Evolutionary conservation across 768 basidiomycete genomes (phyloP).

Genomic region (Leccinum olivaceopallidum): DNA sequence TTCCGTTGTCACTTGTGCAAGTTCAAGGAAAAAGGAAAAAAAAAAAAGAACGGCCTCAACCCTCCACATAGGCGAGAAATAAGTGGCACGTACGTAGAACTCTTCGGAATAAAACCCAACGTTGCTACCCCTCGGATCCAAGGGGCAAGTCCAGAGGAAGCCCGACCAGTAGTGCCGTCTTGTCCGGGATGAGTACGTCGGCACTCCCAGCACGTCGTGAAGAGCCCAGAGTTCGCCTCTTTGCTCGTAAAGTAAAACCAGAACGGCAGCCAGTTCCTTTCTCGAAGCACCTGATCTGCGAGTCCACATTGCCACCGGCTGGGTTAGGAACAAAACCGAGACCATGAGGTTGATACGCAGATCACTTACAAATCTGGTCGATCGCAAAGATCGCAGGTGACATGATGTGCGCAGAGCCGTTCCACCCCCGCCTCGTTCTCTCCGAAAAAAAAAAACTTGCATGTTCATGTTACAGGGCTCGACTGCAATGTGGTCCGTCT

Average conservation of each 20-base stretch:
- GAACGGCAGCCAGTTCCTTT: conserved; percentile 67
- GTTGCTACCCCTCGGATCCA: conserved; percentile 61
- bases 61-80: neutral
- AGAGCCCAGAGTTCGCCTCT: conserved; percentile 64
- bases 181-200: conserved; percentile 73
- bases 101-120: conserved; percentile 82
- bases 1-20: conserved; percentile 40
- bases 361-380: conserved; percentile 54
- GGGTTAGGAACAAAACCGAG: neutral
- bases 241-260: conserved; percentile 78
- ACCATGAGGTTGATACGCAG: neutral
- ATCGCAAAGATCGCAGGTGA: conserved; percentile 21
- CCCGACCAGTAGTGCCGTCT: conserved; percentile 81
- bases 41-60: neutral
- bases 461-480: conserved; percentile 8
- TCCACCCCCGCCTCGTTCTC: conserved; percentile 34
- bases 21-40: neutral
- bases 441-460: conserved; percentile 13
- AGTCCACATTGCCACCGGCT: neutral
- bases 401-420: conserved; percentile 34
- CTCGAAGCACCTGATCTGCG: conserved; percentile 35
- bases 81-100: conserved; percentile 55
- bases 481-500: neutral
- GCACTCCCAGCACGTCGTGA: conserved; percentile 74
- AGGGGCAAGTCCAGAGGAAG: conserved; percentile 56